These are phyloP conservation scores for Taphrina flavorubra DNA, from an alignment of 1,139 yeast species.

Conservation along the genomic window DNA sequence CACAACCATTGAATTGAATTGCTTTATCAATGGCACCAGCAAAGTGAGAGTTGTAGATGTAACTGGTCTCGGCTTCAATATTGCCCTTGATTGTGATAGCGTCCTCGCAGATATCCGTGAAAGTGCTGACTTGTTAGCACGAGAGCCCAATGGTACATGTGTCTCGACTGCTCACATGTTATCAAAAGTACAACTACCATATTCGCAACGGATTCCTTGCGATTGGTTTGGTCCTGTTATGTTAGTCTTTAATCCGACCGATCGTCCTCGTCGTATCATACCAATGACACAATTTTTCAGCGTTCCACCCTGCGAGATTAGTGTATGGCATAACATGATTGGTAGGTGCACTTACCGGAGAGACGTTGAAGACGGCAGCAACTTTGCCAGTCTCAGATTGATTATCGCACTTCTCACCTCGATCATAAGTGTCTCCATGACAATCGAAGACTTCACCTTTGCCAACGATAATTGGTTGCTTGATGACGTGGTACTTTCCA, in stretches of 20 bases:
- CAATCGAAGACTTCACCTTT: slow-evolving; percentile 5
- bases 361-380: slow-evolving; percentile 9
- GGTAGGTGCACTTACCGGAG: background rate
- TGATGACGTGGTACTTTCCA: background rate
- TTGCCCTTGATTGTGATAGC: slow-evolving; percentile 12
- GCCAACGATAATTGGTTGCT: background rate
- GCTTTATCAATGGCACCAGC: slow-evolving; percentile 11
- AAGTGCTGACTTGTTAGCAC: background rate
- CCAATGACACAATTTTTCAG: slow-evolving; percentile 12
- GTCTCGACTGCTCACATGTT: background rate
- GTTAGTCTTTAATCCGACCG: no score
- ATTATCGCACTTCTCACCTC: slow-evolving; percentile 7
- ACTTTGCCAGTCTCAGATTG: slow-evolving; percentile 7
- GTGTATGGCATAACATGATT: background rate
- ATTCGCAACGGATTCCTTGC: slow-evolving; percentile 8
- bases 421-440: slow-evolving; percentile 10
- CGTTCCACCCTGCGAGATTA: slow-evolving; percentile 6
- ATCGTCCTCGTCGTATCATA: background rate
- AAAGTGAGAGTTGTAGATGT: slow-evolving; percentile 4
- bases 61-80: slow-evolving; percentile 9
- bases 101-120: slow-evolving; percentile 4
- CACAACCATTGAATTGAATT: slow-evolving; percentile 15
- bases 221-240: background rate
- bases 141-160: no score
- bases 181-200: slow-evolving; percentile 4